Evolutionary conservation across 306 rosid genomes (phyloP).

Genomic region (Coriaria nepalensis): DNA sequence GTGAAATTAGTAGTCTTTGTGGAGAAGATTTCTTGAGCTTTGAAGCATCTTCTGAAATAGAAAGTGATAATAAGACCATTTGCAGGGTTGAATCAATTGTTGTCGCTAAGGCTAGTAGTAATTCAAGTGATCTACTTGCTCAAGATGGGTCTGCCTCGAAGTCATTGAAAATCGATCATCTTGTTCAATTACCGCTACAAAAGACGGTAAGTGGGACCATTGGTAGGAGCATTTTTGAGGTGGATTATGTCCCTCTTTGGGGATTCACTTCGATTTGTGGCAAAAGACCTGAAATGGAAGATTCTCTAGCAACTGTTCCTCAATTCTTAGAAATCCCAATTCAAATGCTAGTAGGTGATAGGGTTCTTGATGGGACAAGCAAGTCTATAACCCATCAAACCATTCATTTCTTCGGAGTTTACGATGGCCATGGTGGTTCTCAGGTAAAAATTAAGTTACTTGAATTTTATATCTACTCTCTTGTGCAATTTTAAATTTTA

Average conservation of each 20-base stretch:
- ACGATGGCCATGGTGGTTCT: conserved; percentile 87
- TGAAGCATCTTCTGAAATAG: conserved; percentile 37
- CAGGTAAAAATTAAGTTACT: conserved; percentile 32
- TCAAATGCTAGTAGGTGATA: conserved; percentile 57
- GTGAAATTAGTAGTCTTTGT: conserved; percentile 60
- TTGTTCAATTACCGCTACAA: conserved; percentile 37
- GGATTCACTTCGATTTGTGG: conserved; percentile 62
- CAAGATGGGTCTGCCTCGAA: conserved; percentile 23
- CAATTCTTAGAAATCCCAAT: conserved; percentile 52
- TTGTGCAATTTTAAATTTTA: conserved; percentile 3
- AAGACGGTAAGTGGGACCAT: conserved; percentile 27
- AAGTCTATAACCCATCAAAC: conserved; percentile 42
- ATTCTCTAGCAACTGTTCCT: conserved; percentile 51
- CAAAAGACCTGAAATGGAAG: conserved; percentile 94
- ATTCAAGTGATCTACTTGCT: conserved; percentile 35
- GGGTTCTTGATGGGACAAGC: conserved; percentile 40
- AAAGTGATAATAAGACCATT: conserved; percentile 28
- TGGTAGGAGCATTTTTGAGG: conserved; percentile 69
- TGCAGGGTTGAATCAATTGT: conserved; percentile 17
- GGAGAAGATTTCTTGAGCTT: conserved; percentile 52
- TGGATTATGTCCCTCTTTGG: conserved; percentile 73
- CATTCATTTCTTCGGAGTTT: conserved; percentile 75
- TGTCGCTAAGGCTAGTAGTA: conserved; percentile 28
- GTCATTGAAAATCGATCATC: conserved; percentile 21
- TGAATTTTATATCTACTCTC: too few relatives aligned